Evolutionary conservation across 2,329 filamentous ascomycete genomes (phyloP), one percentile per base, ranked within the genome.

Genomic region (Daldinia sp.): DNA sequence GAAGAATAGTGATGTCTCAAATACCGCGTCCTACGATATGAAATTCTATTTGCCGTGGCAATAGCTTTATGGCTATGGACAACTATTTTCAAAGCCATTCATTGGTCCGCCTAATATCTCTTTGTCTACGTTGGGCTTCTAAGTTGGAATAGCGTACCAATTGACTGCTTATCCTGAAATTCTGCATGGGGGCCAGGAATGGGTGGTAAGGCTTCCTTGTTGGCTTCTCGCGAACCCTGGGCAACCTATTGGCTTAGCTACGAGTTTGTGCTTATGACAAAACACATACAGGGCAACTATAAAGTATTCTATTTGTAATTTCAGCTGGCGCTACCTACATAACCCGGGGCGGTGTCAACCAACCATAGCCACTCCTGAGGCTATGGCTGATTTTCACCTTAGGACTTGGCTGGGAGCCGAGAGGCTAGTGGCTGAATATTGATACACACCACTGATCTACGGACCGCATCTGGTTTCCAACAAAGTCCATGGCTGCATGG

Each of bases 391-490:
- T 26, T 28, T 3, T 4, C 26, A 15, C 7, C 44, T 6, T 13
- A 15, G 20, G 44, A 3, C 23, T 48, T 26, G 5, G 23, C 13
- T 28, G 23, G 28, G 12, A 48, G 44, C 23, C 20, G 44, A 48
- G 9, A 28, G 44, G 44, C 23, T 48, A n/a, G 44, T 48, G 44
- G 44, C 23, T 28, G 20, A 48, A 26, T 48, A 48, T 48, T 48
- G 23, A 48, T 23, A 23, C 20, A 23, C 5, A 28, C 13, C 13
- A 15, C 12, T 4, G 12, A 18, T 13, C 10, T 26, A 48, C 2
- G 44, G 44, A 5, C 23, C 12, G 12, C 44, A 20, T 28, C 7
- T 4, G 12, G 23, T 18, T 28, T 13, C 20, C 20, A 15, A 28
- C 23, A 4, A 2, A 28, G 23, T 13, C 23, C 23, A 28, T n/a